Evolutionary conservation across 257 asterid species (phyloP).

Genomic region (Nicotiana knightiana): DNA sequence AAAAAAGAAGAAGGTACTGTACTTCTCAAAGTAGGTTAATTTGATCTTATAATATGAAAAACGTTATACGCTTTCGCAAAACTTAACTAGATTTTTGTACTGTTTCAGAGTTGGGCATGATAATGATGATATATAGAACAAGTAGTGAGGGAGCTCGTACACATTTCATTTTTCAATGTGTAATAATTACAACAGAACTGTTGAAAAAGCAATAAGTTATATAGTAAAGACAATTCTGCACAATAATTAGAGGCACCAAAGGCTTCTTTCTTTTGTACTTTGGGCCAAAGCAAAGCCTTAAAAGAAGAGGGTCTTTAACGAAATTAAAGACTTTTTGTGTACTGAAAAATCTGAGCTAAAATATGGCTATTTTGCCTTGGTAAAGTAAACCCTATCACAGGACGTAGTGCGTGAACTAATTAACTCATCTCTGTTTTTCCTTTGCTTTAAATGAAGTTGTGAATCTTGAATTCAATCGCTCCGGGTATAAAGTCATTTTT

Average conservation of each 20-base stretch:
- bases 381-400: background rate
- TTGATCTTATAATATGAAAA: too few species aligned
- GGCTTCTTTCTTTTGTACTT: background rate
- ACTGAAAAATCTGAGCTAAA: background rate
- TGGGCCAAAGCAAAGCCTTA: slow-evolving; percentile 8
- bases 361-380: background rate
- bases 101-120: too few species aligned
- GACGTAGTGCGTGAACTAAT: background rate
- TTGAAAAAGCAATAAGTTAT: background rate
- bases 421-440: background rate
- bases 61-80: too few species aligned
- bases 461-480: background rate
- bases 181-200: background rate
- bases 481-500: too few species aligned
- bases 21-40: too few species aligned
- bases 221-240: background rate
- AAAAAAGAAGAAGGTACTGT: too few species aligned
- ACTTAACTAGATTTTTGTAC: too few species aligned
- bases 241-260: background rate
- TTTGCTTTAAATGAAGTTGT: background rate
- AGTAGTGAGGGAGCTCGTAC: background rate
- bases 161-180: background rate
- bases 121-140: too few species aligned
- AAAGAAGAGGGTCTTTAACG: background rate
- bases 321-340: background rate